Evolutionary conservation across 179 eudicot species (phyloP), one percentile per base, ranked within the genome.

Genomic region (Actinidia chinensis): DNA sequence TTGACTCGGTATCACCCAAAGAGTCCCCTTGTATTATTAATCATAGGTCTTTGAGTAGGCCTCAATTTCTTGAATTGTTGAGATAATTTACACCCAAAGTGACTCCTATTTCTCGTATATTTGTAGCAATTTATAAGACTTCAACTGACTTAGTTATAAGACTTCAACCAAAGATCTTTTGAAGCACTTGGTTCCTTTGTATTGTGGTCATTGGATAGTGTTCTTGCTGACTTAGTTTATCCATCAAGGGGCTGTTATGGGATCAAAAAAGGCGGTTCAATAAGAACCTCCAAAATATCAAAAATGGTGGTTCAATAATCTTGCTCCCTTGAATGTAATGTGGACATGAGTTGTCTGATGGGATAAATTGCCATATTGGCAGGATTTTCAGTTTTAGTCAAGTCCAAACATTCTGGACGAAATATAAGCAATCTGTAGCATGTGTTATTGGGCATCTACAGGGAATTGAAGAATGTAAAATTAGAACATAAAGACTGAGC

Each of bases 111-210:
- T 82, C 82, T 74, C 84, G 85, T 77, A 81, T 88, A 60, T 70
- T 87, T 59, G 86, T 76, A 52, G 82, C 80, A 22, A 84, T 87
- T 68, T 85, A 85, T 75, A 87, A 82, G 87, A 74, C 83, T 68
- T 83, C 89, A 33, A 65, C 76, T 68, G 85, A 88, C 51, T 88
- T n/a, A n/a, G n/a, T n/a, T n/a, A n/a, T n/a, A n/a, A n/a, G 91
- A 89, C 82, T 88, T 71, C n/a, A 79, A 68, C 79, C 68, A 81
- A n/a, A 82, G 79, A 48, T 85, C 91, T 6, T 5, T 76, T 60
- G 85, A 85, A 50, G 85, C 84, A 20, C 85, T 88, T 76, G 84
- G 76, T 13, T 78, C 87, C 43, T 84, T 88, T 74, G 87, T 84
- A 8, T 48, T 85, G 58, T 85, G 82, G 83, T 76, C 83, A 48